These are phyloP conservation scores for Alternaria sp. DNA, from an alignment of 2,329 filamentous ascomycete genomes.

Conservation along the genomic window DNA sequence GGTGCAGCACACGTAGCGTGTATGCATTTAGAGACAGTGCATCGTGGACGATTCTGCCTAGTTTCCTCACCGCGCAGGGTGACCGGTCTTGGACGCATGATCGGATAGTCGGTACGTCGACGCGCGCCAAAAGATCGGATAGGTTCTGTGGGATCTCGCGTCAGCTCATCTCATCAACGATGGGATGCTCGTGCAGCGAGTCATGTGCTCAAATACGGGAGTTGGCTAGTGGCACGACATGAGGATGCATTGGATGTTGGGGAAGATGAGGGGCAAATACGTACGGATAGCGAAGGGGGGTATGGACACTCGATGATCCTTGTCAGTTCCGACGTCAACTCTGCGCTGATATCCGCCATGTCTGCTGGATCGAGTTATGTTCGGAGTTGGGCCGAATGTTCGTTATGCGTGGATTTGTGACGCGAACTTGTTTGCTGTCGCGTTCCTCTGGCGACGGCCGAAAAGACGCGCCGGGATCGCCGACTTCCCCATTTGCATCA, in stretches of 20 bases:
- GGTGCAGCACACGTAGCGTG: slow-evolving; percentile 57
- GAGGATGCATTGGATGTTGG: slow-evolving; percentile 10
- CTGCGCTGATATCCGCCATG: slow-evolving; percentile 25
- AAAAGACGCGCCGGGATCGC: slow-evolving; percentile 5
- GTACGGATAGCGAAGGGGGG: slow-evolving; percentile 58
- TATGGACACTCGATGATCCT: slow-evolving; percentile 58
- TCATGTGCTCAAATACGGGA: slow-evolving; percentile 25
- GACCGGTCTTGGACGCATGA: slow-evolving; percentile 56
- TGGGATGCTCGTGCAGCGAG: slow-evolving; percentile 21
- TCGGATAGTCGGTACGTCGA: slow-evolving; percentile 46
- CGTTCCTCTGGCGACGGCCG: slow-evolving; percentile 25
- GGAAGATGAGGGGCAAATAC: slow-evolving; percentile 24
- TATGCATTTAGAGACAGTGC: slow-evolving; percentile 60
- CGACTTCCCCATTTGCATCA: slow-evolving; percentile 19
- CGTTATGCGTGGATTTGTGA: slow-evolving; percentile 7
- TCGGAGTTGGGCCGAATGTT: slow-evolving; percentile 8
- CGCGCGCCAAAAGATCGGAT: slow-evolving; percentile 42
- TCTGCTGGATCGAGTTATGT: slow-evolving; percentile 5
- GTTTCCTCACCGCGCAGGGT: slow-evolving; percentile 56
- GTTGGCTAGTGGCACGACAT: slow-evolving; percentile 15
- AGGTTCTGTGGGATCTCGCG: slow-evolving; percentile 40
- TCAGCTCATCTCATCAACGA: slow-evolving; percentile 28
- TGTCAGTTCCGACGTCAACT: slow-evolving; percentile 53
- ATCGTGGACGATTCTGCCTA: slow-evolving; percentile 54
- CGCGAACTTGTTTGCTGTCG: slow-evolving; percentile 21